phyloP scores from a whole-genome alignment of 495 filamentous ascomycete species.

The Hypoxylon intermedium region DNA sequence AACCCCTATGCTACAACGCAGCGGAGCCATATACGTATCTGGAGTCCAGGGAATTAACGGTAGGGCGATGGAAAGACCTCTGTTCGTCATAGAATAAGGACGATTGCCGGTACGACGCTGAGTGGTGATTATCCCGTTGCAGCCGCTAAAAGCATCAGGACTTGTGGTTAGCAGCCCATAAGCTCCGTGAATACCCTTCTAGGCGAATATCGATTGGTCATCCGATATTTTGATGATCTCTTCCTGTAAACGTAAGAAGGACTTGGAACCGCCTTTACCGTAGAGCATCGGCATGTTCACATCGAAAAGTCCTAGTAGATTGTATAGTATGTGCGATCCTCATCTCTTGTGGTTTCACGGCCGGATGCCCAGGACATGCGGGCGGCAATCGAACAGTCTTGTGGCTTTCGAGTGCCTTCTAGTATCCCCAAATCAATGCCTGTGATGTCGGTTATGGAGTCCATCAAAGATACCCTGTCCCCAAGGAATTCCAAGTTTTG shows the following conservation, averaged over 20 bases:
- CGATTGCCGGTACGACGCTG: neutral
- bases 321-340: conserved; percentile 5
- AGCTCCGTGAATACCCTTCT: neutral
- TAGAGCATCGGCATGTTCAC: conserved; percentile 23
- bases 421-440: conserved; percentile 26
- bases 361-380: conserved; percentile 16
- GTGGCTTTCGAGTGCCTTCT: neutral
- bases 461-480: conserved; percentile 14
- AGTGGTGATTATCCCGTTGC: neutral
- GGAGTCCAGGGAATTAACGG: neutral
- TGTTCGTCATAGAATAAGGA: neutral
- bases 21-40: neutral
- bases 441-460: conserved; percentile 29
- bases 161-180: neutral
- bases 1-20: neutral
- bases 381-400: neutral
- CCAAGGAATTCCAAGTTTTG: conserved; percentile 41
- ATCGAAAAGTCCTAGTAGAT: conserved; percentile 9
- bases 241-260: conserved; percentile 40
- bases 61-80: neutral
- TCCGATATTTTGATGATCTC: conserved; percentile 38
- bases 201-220: conserved; percentile 35
- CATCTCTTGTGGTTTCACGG: conserved; percentile 2
- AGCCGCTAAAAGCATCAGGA: neutral
- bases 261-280: conserved; percentile 31